Conservation (phyloP, 2,329 filamentous ascomycete genomes). For the Xylariaceae sp. region DNA sequence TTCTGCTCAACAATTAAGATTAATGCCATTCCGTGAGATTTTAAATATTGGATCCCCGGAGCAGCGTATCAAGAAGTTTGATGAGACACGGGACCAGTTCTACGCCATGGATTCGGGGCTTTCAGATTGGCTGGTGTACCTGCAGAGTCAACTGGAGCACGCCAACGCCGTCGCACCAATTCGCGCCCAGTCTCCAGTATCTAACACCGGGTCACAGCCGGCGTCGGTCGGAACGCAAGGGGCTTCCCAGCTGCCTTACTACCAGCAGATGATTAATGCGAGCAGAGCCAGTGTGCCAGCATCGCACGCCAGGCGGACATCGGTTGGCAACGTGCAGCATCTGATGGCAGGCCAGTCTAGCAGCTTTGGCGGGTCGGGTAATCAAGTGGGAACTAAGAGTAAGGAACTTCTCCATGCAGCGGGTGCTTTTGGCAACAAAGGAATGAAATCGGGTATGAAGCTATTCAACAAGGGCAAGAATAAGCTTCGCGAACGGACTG, state of each 20-base stretch:
- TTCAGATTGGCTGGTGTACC: conserved; percentile 58
- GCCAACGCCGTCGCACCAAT: conserved; percentile 38
- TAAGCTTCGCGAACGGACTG: conserved; percentile 69
- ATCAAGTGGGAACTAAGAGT: conserved; percentile 78
- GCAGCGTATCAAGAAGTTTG: conserved; percentile 76
- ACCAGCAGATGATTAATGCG: conserved; percentile 63
- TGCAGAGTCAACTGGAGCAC: conserved; percentile 57
- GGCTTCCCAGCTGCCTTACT: conserved; percentile 55
- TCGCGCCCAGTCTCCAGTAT: not conserved
- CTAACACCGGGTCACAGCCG: conserved; percentile 19
- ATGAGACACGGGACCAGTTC: conserved; percentile 74
- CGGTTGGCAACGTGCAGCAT: conserved; percentile 40
- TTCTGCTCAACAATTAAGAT: conserved; percentile 5
- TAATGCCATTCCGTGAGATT: conserved; percentile 75
- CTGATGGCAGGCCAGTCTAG: conserved; percentile 47
- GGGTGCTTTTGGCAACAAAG: conserved; percentile 88
- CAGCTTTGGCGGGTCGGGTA: conserved; percentile 59
- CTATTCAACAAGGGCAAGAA: conserved; percentile 89
- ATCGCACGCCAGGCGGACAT: conserved; percentile 35
- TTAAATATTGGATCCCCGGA: conserved; percentile 67
- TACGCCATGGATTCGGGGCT: conserved; percentile 77
- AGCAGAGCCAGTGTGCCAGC: conserved; percentile 44
- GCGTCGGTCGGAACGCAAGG: conserved; percentile 10
- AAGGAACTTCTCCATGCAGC: conserved; percentile 89
- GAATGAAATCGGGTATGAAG: conserved; percentile 89